A percentile compares a stretch with the other conserved stretches of the same genome.
Conservation (phyloP, 352 stramenopile species). For the Globisporangium paddicum region DNA sequence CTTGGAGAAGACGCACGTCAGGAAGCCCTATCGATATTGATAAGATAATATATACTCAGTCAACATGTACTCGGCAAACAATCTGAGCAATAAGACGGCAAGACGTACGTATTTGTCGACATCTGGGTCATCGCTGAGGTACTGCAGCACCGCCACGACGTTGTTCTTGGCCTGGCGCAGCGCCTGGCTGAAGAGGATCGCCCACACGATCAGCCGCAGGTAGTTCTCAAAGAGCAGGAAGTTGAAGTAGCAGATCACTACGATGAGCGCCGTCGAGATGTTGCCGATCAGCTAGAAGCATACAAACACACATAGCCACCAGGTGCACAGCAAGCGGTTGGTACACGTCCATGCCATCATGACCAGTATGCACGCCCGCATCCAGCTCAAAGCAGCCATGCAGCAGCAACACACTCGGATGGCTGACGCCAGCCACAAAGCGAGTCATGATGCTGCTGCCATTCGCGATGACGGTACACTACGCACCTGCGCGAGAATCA, state of each 20-base stretch:
- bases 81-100: background rate
- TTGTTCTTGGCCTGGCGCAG: constrained; percentile 85
- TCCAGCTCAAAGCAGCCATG: background rate
- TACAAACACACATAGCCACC: constrained; percentile 2
- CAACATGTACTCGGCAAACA: background rate
- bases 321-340: background rate
- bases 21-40: constrained; percentile 50
- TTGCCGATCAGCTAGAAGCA: constrained; percentile 70
- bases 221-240: constrained; percentile 90
- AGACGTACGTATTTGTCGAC: constrained; percentile 62
- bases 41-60: background rate
- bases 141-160: constrained; percentile 73
- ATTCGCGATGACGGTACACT: background rate
- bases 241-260: constrained; percentile 88
- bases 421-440: background rate
- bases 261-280: constrained; percentile 82
- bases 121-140: constrained; percentile 77
- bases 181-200: constrained; percentile 82
- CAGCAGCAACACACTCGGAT: background rate
- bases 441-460: background rate
- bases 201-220: constrained; percentile 82
- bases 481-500: constrained; percentile 76
- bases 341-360: background rate
- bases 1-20: constrained; percentile 78
- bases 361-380: background rate